Conservation (phyloP, 352 stramenopile species). For the Phytophthora nicotianae region DNA sequence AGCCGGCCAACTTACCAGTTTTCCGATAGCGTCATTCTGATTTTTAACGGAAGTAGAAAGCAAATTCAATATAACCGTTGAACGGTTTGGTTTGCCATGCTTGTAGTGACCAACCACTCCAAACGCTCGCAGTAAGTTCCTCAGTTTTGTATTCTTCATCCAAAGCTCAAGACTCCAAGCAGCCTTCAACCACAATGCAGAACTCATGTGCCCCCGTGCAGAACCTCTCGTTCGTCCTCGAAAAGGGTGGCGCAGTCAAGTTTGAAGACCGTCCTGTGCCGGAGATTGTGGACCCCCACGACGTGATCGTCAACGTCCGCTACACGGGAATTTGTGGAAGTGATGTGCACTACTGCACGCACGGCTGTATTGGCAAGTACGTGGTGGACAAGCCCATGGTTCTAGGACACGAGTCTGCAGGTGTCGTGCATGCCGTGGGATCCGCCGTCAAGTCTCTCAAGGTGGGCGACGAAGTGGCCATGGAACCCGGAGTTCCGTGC, state of each 20-base stretch:
- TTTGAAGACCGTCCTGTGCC: slow-evolving; percentile 34
- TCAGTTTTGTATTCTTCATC: slow-evolving; percentile 1
- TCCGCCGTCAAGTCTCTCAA: slow-evolving; percentile 33
- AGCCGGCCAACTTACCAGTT: no score
- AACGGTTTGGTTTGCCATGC: neutral
- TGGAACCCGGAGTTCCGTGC: slow-evolving; percentile 30
- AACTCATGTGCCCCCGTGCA: neutral
- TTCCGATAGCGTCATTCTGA: neutral
- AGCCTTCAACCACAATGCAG: neutral
- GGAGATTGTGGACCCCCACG: slow-evolving; percentile 27
- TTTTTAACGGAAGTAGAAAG: neutral
- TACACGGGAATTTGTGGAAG: slow-evolving; percentile 40
- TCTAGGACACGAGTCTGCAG: slow-evolving; percentile 33
- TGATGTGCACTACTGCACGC: slow-evolving; percentile 38
- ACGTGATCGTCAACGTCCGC: slow-evolving; percentile 32
- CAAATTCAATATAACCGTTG: neutral
- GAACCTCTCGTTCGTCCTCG: slow-evolving; percentile 36
- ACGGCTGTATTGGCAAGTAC: slow-evolving; percentile 36
- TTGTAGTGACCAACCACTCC: neutral
- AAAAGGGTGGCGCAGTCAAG: slow-evolving; percentile 30
- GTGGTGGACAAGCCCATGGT: slow-evolving; percentile 35
- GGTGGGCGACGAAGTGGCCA: slow-evolving; percentile 30
- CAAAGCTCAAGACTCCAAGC: slow-evolving; percentile 1
- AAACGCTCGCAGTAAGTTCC: neutral
- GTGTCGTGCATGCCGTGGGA: slow-evolving; percentile 35